Evolutionary conservation across 257 asterid species (phyloP).

Genomic region (Penstemon newberryi): DNA sequence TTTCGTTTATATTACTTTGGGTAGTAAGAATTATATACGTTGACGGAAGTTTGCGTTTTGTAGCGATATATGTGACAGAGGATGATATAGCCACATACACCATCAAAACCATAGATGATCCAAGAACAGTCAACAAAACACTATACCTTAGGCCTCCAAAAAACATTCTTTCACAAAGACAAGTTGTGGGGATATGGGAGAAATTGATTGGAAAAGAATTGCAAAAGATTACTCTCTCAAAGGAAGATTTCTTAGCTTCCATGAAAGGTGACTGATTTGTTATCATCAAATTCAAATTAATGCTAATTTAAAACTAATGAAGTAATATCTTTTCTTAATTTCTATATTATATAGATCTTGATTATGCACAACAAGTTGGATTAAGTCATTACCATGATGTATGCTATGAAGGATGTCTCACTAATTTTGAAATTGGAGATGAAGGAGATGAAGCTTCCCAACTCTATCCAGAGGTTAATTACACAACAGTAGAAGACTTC

Average conservation of each 20-base stretch:
- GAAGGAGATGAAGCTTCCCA: conserved; percentile 45
- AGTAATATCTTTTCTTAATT: background rate
- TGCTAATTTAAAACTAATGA: background rate
- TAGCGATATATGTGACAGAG: conserved; percentile 51
- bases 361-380: conserved; percentile 31
- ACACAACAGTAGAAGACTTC: conserved; percentile 45
- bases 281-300: background rate
- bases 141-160: conserved; percentile 50
- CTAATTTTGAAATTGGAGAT: conserved; percentile 24
- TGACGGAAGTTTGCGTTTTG: background rate
- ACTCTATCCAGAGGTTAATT: conserved; percentile 59
- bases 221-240: background rate
- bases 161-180: conserved; percentile 51
- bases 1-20: too few species aligned
- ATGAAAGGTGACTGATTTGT: background rate
- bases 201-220: conserved; percentile 1
- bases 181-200: conserved; percentile 59
- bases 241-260: background rate
- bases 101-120: conserved; percentile 54
- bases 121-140: conserved; percentile 57
- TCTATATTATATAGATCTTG: background rate
- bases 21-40: too few species aligned
- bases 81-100: conserved; percentile 60
- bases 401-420: conserved; percentile 48
- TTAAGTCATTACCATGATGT: conserved; percentile 49